Evolutionary conservation across 768 basidiomycete genomes (phyloP), one percentile per base, ranked within the genome.

Genomic region (Pleurotus ostreatus): DNA sequence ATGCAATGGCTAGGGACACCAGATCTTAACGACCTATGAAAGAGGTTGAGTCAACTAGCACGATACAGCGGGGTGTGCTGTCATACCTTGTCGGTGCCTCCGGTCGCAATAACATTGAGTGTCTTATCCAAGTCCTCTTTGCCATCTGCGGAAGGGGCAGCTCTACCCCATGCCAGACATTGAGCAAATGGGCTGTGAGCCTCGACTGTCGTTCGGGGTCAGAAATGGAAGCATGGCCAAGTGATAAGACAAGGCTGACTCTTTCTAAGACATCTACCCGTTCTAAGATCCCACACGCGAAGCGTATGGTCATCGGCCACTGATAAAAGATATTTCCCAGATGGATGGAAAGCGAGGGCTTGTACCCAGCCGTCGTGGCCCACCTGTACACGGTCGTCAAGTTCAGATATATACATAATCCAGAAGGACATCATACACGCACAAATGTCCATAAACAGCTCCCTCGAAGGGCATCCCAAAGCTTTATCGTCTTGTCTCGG

Each of bases 341-440:
- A 83, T 0, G 94, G 94, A 70, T 95, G 94, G 75, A 95, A 95
- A 15, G 89, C 84, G 44, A 96, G 77, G 0, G 86, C 89, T 56
- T 92, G 84, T 49, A 96, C 79, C 94, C 94, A 96, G 63, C 93
- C 92, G 69, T 94, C 92, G 65, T 96, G 88, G 11, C 89, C 89
- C 38, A 81, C 76, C 83, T 88, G 11, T 34, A 34, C 30, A 34
- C 11, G 13, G 38, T 15, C 26, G 38, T 11, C 37, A 23, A n/a
- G 23, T 47, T 20, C 53, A 34, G 22, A 40, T 52, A 56, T 43
- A 60, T 38, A n/a, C n/a, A 63, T 30, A 49, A 38, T 59, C 9
- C 54, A 44, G 46, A 16, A 3, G 41, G 25, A 55, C n/a, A n/a
- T 26, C 16, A 23, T 59, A 38, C 30, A 69, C 81, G 56, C 60